Base-by-base conservation (phyloP, 352 stramenopile species). In the Blastocystis sp. region DNA sequence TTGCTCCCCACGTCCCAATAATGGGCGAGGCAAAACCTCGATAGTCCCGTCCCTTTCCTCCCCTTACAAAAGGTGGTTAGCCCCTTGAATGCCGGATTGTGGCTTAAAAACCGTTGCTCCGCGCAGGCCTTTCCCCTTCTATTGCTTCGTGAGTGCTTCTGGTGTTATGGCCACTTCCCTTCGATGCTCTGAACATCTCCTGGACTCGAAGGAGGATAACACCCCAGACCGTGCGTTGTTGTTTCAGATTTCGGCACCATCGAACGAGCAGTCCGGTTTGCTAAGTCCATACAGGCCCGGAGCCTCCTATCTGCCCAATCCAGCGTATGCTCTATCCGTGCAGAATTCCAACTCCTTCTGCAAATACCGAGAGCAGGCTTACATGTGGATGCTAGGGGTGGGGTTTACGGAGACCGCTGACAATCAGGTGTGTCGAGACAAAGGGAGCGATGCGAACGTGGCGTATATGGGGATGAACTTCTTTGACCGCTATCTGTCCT, bases 361-460 rank as follows among this genome's bases (percentile, higher is more conserved):
- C 43, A 45, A 53, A 28, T 79, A 79, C 23, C 38, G 69, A 34
- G 69, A 79, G 10, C 69, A 79, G 14, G 62, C 69, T n/a, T 79
- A 79, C 62, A 79, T 79, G 69, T 79, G 69, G 69, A 79, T 79
- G 69, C 69, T 79, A 43, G 69, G 69, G 62, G 69, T 79, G 17
- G 38, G 43, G 17, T 9, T 61, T 61, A 23, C 45, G 14, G 28
- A 41, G 17, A 10, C 4, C 21, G 21, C n/a, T 79, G 43, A 79
- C 14, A 9, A 11, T 17, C 62, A 79, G 69, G 43, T 79, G 10
- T 79, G 69, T 62, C 69, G 69, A 41, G 69, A 79, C 43, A 79
- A 79, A 45, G 69, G 69, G 40, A 79, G 69, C 43, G 40, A 52
- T 62, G 11, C 69, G 9, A 61, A 53, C 43, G 69, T 79, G 17